phyloP scores from a whole-genome alignment of 768 basidiomycete genomes.

The Lentinula edodes region DNA sequence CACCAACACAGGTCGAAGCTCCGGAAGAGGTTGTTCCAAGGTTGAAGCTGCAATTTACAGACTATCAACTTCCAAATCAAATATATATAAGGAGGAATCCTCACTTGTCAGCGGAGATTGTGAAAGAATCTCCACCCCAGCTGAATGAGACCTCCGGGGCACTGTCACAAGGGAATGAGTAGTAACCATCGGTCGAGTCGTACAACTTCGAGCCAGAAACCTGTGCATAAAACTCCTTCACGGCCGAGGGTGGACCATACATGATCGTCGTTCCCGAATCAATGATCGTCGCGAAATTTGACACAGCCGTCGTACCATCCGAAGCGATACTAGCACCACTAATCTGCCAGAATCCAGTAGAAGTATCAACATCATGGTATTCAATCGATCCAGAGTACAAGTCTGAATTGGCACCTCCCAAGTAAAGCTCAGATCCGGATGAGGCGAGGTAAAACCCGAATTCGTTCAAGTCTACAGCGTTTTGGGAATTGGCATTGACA shows the following conservation, averaged over 20 bases:
- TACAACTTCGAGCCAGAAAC: constrained; percentile 19
- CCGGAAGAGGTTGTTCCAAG: constrained; percentile 29
- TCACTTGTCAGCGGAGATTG: constrained; percentile 35
- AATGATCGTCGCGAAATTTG: constrained; percentile 20
- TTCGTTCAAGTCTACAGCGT: constrained; percentile 22
- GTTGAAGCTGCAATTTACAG: constrained; percentile 26
- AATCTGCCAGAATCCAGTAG: constrained; percentile 23
- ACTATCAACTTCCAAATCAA: background rate
- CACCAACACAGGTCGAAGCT: constrained; percentile 30
- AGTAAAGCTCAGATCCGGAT: constrained; percentile 40
- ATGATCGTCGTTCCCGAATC: constrained; percentile 34
- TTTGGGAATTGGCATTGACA: constrained; percentile 31
- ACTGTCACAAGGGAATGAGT: constrained; percentile 25
- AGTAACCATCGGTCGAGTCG: constrained; percentile 13
- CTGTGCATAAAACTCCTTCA: constrained; percentile 18
- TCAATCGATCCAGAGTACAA: constrained; percentile 38
- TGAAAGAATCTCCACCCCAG: constrained; percentile 30
- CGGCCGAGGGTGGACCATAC: constrained; percentile 19
- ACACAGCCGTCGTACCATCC: constrained; percentile 8
- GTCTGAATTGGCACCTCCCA: constrained; percentile 43
- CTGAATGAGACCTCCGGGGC: constrained; percentile 25
- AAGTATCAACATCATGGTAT: constrained; percentile 21
- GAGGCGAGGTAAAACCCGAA: constrained; percentile 42
- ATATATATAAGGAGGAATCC: background rate
- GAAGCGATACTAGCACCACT: constrained; percentile 13